phyloP scores from a whole-genome alignment of 257 asterid species.

The Phtheirospermum japonicum region DNA sequence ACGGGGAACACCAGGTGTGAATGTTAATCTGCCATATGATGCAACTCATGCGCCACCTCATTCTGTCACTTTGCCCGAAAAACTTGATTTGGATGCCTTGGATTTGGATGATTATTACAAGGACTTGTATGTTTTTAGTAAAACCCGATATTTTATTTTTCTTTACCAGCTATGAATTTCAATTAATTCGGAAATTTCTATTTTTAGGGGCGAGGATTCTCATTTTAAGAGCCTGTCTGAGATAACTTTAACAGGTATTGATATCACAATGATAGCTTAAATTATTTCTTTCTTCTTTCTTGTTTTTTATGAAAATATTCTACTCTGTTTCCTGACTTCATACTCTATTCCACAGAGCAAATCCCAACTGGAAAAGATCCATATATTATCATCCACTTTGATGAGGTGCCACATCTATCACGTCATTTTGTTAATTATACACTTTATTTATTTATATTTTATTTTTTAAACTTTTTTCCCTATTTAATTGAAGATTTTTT shows the following conservation, averaged over 20 bases:
- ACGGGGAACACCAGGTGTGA: no score
- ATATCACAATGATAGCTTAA: constrained; percentile 2
- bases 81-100: constrained; percentile 59
- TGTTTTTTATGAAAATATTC: background rate
- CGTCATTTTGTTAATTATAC: background rate
- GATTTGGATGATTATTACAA: constrained; percentile 44
- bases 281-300: no score
- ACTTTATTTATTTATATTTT: no score
- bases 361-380: constrained; percentile 63
- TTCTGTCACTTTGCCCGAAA: constrained; percentile 67
- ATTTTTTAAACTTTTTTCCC: no score
- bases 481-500: background rate
- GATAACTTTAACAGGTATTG: constrained; percentile 68
- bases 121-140: constrained; percentile 43
- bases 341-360: constrained; percentile 59
- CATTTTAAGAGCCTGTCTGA: constrained; percentile 60
- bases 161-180: constrained; percentile 6
- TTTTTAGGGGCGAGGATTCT: constrained; percentile 54
- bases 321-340: constrained; percentile 11
- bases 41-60: constrained; percentile 63
- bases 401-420: constrained; percentile 44
- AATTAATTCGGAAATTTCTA: constrained; percentile 8
- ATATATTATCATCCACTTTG: constrained; percentile 41
- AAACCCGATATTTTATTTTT: background rate
- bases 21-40: constrained; percentile 63